Percentiles rank a stretch among this genome's conserved stretches.
Evolutionary conservation across 2,329 filamentous ascomycete genomes (phyloP).

Genomic region (Scedosporium boydii): DNA sequence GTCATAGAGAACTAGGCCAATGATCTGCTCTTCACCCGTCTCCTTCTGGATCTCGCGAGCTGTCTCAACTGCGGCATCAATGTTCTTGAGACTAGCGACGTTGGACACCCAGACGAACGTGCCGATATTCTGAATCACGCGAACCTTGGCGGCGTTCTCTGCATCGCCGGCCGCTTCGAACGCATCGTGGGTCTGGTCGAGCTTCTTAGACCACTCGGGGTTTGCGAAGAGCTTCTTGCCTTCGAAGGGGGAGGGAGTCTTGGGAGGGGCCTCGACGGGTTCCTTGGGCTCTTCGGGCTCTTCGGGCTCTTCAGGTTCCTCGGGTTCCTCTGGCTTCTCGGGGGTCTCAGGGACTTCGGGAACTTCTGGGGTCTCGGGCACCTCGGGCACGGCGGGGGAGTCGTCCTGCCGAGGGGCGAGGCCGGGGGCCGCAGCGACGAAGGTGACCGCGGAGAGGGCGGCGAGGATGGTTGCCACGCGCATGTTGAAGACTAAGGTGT

Average conservation of each 20-base stretch:
- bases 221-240: slow-evolving; percentile 38
- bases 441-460: slow-evolving; percentile 8
- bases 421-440: slow-evolving; percentile 10
- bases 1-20: slow-evolving; percentile 33
- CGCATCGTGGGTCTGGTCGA: slow-evolving; percentile 25
- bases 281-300: slow-evolving; percentile 1
- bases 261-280: slow-evolving; percentile 4
- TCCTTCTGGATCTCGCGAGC: slow-evolving; percentile 25
- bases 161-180: slow-evolving; percentile 26
- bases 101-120: slow-evolving; percentile 34
- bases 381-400: not conserved
- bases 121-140: slow-evolving; percentile 27
- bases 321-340: not conserved
- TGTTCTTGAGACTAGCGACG: slow-evolving; percentile 23
- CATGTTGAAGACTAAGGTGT: slow-evolving; percentile 5
- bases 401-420: slow-evolving; percentile 5
- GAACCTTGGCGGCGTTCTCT: slow-evolving; percentile 26
- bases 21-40: slow-evolving; percentile 26
- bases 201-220: slow-evolving; percentile 29
- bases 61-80: slow-evolving; percentile 28
- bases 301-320: not conserved
- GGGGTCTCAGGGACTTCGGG: not conserved
- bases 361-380: not conserved
- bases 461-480: slow-evolving; percentile 10
- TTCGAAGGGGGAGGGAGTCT: slow-evolving; percentile 30